Evolutionary conservation across 352 stramenopile genomes (phyloP).

Genomic region (Globisporangium sylvaticum): DNA sequence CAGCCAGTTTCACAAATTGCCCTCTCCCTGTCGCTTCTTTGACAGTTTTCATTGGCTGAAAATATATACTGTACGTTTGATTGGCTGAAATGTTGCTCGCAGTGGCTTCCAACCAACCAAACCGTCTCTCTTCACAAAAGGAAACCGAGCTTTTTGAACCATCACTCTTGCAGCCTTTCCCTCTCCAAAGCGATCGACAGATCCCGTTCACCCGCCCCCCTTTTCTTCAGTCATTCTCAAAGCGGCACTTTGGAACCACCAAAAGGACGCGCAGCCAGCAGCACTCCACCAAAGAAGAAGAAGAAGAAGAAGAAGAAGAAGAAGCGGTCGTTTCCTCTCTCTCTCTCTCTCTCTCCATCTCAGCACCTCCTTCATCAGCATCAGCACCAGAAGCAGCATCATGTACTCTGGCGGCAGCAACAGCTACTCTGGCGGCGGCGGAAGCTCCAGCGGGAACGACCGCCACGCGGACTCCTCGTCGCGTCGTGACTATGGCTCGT

Average conservation of each 20-base stretch:
- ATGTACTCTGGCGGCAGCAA: constrained; percentile 57
- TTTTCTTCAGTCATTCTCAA: neutral
- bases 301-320: constrained; percentile 1
- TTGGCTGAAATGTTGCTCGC: constrained; percentile 15
- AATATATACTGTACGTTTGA: constrained; percentile 3
- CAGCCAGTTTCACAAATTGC: too few species aligned
- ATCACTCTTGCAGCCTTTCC: constrained; percentile 20
- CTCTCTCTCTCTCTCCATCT: constrained; percentile 5
- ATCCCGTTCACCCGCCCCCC: neutral
- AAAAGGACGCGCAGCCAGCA: constrained; percentile 7
- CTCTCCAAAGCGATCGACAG: constrained; percentile 27
- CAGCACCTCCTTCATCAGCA: neutral
- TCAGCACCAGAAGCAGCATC: constrained; percentile 8
- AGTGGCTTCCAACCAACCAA: constrained; percentile 16
- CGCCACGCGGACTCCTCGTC: constrained; percentile 75
- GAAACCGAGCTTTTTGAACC: constrained; percentile 19
- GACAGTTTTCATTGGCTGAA: neutral
- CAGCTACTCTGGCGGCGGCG: constrained; percentile 19
- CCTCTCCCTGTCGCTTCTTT: neutral
- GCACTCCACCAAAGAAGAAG: constrained; percentile 1
- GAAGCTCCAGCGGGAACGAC: constrained; percentile 41
- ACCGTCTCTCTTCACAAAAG: constrained; percentile 24
- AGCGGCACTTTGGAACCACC: constrained; percentile 12
- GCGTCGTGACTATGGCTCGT: constrained; percentile 52
- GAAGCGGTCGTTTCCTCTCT: neutral